Evolutionary conservation across 2,329 filamentous ascomycete genomes (phyloP).

Genomic region (Trichoderma hamatum): DNA sequence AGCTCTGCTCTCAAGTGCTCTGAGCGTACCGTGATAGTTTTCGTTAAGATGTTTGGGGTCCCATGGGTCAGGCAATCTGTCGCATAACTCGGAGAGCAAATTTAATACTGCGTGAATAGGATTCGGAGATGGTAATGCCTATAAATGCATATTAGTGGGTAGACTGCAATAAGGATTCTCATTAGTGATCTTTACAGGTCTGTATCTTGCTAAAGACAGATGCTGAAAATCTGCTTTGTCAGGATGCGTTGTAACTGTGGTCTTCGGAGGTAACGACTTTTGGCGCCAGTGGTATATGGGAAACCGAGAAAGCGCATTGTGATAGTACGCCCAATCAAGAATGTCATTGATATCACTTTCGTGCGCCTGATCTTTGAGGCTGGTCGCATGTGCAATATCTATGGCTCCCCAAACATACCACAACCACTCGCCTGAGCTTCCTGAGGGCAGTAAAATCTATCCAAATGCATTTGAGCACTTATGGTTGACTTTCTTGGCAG

Average conservation of each 20-base stretch:
- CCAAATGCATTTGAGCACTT: background rate
- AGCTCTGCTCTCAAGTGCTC: background rate
- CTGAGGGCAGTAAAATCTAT: background rate
- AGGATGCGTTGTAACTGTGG: background rate
- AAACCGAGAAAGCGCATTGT: background rate
- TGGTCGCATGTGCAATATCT: background rate
- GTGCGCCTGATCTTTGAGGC: background rate
- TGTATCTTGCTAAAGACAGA: background rate
- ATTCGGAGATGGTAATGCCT: background rate
- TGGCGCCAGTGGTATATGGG: background rate
- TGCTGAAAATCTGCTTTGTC: background rate
- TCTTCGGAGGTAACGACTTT: background rate
- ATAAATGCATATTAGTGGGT: background rate
- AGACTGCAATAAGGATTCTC: background rate
- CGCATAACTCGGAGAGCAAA: background rate
- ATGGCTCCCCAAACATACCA: background rate
- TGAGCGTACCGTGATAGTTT: background rate
- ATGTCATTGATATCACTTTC: background rate
- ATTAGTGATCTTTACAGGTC: background rate
- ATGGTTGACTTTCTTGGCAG: background rate
- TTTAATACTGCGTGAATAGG: background rate
- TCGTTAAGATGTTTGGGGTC: background rate
- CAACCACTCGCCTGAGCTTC: background rate
- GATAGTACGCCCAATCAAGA: background rate
- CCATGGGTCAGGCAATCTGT: background rate